Conservation (phyloP, 2,329 filamentous ascomycete species). For the Chrysosphaeria jannelii region DNA sequence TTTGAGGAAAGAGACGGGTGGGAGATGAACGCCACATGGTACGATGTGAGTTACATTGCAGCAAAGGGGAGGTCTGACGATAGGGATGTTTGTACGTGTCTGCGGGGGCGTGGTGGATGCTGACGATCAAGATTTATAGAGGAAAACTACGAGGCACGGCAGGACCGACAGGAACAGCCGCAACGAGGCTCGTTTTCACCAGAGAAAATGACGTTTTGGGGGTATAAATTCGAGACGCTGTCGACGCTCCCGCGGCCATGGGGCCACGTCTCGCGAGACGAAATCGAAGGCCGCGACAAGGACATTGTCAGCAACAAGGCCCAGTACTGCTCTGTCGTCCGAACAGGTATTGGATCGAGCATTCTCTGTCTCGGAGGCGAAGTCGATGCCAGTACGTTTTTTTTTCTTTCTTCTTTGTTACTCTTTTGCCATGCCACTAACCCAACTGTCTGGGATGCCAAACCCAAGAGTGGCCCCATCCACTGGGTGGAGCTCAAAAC, state of each 20-base stretch:
- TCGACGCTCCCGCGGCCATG: conserved; percentile 47
- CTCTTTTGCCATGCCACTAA: too few relatives aligned
- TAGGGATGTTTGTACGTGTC: conserved; percentile 4
- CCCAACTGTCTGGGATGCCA: conserved; percentile 75
- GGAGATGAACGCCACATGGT: conserved; percentile 82
- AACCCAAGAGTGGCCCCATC: conserved; percentile 37
- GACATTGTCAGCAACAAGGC: conserved; percentile 61
- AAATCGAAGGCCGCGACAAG: conserved; percentile 47
- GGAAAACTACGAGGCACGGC: conserved; percentile 41
- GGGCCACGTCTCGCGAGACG: conserved; percentile 37
- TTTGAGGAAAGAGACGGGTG: conserved; percentile 62
- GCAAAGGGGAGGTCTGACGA: too few relatives aligned
- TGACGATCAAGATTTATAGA: conserved; percentile 89
- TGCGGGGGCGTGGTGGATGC: too few relatives aligned
- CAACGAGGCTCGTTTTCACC: conserved; percentile 16
- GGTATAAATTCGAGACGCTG: conserved; percentile 89
- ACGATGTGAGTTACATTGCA: conserved; percentile 35
- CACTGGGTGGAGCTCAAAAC: conserved; percentile 96
- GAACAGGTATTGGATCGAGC: conserved; percentile 53
- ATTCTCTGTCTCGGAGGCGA: conserved; percentile 65
- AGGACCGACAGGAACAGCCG: conserved; percentile 7
- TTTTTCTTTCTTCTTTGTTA: too few relatives aligned
- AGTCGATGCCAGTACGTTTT: too few relatives aligned
- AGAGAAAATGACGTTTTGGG: conserved; percentile 82
- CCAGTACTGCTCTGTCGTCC: conserved; percentile 86